These are phyloP conservation scores for Fraxinus platypoda DNA, from an alignment of 305 asterid genomes.

Conservation along the genomic window DNA sequence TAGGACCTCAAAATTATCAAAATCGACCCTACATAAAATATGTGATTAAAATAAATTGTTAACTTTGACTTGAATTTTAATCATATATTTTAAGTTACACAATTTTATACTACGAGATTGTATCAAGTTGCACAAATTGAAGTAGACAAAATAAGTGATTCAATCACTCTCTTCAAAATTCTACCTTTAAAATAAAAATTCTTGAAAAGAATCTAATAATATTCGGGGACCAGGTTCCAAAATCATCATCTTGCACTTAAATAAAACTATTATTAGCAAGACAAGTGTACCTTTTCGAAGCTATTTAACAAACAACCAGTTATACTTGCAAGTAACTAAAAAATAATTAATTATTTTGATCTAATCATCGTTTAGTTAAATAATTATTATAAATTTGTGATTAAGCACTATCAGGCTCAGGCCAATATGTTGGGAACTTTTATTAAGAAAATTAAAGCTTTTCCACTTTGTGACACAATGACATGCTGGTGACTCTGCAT, in stretches of 20 bases:
- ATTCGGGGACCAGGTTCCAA: not conserved
- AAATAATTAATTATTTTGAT: not conserved
- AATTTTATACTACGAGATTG: not conserved
- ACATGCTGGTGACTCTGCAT: slow-evolving; percentile 4
- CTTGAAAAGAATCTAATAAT: not conserved
- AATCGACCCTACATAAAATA: no score
- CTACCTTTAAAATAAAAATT: not conserved
- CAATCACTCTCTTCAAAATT: not conserved
- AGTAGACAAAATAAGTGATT: not conserved
- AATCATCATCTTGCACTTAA: not conserved
- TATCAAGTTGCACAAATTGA: not conserved
- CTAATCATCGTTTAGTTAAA: not conserved
- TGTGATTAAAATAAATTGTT: no score
- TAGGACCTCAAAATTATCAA: no score
- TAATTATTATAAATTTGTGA: not conserved
- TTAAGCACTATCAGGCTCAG: not conserved
- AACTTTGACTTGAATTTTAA: no score
- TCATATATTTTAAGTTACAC: no score
- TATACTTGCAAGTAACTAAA: not conserved
- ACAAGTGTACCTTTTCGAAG: not conserved
- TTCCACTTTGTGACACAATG: not conserved
- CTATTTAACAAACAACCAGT: not conserved
- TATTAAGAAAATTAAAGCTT: not conserved
- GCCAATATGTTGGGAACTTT: not conserved
- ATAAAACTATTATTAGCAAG: not conserved